Base-by-base conservation (phyloP, 768 basidiomycete species). In the Sistotremastrum suecicum region DNA sequence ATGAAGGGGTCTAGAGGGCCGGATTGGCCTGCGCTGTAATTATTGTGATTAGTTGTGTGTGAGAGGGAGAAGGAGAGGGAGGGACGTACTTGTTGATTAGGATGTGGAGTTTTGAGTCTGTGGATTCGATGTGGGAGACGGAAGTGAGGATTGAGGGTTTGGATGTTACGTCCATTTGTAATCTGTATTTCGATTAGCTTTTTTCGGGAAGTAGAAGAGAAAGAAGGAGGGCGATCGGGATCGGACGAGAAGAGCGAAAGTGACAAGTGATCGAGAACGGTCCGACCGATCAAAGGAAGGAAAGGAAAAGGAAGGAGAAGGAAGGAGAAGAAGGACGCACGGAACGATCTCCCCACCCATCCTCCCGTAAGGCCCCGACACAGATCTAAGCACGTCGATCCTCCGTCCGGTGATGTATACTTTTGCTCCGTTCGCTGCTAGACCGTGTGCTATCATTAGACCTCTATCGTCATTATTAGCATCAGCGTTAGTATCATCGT, bases 361-460 rank as follows among this genome's bases (percentile, higher is more conserved):
- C 63, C 63, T 39, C 66, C 62, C n/a, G 69, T 64, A 10, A 72
- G 66, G 50, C 66, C 72, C 54, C 20, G 20, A 20, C 20, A 20
- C 20, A 20, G 20, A 20, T 20, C 81, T 68, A 20, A 89, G 68
- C 3, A 83, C 75, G 4, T 79, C 74, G 41, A 69, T 59, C 40
- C 86, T 71, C 36, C 85, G 67, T 11, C 82, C 80, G 3, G 76
- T 79, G 53, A 88, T 83, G 55, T 88, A 89, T 10, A 86, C 84
- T 52, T 76, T 81, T 9, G 85, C 83, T 1, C 85, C 83, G 53
- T 78, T 81, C 31, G 78, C 70, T 10, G 84, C 85, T 8, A 88
- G 69, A 4, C 82, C 84, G 44, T 70, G 67, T 6, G 83, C 66
- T 46, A 85, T 85, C 74, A 79, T 77, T 48, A 78, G 58, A 33